Conservation (phyloP, 805 yeast species). For the Starmerella vaccinii region DNA sequence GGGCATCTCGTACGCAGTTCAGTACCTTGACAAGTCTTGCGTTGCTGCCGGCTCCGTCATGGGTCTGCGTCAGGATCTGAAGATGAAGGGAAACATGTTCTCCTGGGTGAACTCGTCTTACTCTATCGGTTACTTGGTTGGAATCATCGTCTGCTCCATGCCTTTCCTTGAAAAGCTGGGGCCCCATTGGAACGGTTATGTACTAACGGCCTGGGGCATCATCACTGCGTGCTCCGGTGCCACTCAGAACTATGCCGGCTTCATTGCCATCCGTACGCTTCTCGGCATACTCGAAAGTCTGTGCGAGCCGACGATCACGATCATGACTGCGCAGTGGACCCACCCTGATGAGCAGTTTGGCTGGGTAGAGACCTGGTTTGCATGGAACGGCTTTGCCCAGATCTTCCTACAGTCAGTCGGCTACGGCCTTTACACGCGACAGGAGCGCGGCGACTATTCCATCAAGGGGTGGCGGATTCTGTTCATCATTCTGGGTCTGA, state of each 20-base stretch:
- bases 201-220: conserved; percentile 50
- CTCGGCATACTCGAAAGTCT: conserved; percentile 44
- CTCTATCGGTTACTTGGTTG: conserved; percentile 48
- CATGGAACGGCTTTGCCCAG: conserved; percentile 36
- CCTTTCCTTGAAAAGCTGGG: conserved; percentile 40
- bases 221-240: conserved; percentile 41
- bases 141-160: conserved; percentile 40
- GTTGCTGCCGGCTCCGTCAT: conserved; percentile 25
- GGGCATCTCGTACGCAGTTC: not conserved
- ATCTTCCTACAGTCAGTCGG: conserved; percentile 26
- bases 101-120: conserved; percentile 47
- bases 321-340: conserved; percentile 51
- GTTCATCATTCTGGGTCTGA: conserved; percentile 49
- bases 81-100: conserved; percentile 10
- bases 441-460: conserved; percentile 9
- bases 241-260: conserved; percentile 36
- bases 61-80: conserved; percentile 9
- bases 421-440: conserved; percentile 18
- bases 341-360: conserved; percentile 39
- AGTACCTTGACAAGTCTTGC: not conserved
- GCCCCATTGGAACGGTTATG: conserved; percentile 43
- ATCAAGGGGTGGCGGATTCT: conserved; percentile 50
- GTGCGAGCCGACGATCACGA: conserved; percentile 48
- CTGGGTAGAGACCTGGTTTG: conserved; percentile 37
- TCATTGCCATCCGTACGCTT: conserved; percentile 38